A percentile compares a stretch with the other conserved stretches of the same genome.
Conservation (phyloP, 352 stramenopile species). For the Globisporangium nunn region DNA sequence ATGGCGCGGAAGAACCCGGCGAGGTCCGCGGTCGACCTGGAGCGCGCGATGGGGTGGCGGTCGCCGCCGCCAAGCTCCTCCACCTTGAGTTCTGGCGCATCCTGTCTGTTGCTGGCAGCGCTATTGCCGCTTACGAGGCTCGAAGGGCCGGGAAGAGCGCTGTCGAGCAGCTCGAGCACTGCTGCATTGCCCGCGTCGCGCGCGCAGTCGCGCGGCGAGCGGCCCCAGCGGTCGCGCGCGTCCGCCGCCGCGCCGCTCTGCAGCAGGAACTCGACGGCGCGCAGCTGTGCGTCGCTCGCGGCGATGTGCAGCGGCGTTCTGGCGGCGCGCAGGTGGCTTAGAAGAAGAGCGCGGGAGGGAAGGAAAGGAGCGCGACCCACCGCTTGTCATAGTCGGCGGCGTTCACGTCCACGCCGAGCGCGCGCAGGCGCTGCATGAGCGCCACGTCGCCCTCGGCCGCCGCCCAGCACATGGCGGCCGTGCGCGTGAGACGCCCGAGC, state of each 20-base stretch:
- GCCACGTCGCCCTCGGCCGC: slow-evolving; percentile 53
- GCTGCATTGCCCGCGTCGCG: slow-evolving; percentile 40
- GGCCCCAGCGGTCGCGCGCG: slow-evolving; percentile 59
- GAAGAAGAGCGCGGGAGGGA: not conserved
- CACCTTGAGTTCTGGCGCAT: not conserved
- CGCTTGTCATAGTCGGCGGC: slow-evolving; percentile 70
- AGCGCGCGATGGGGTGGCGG: slow-evolving; percentile 15
- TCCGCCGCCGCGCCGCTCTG: slow-evolving; percentile 45
- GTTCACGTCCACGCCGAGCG: slow-evolving; percentile 66
- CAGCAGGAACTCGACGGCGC: slow-evolving; percentile 56
- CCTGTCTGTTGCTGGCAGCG: slow-evolving; percentile 12
- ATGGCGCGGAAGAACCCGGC: slow-evolving; percentile 52
- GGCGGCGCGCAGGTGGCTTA: not conserved
- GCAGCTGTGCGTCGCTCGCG: slow-evolving; percentile 49
- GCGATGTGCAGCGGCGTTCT: slow-evolving; percentile 77
- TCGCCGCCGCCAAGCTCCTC: not conserved
- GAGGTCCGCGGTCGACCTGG: slow-evolving; percentile 30
- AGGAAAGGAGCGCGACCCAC: slow-evolving; percentile 14
- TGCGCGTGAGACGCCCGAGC: slow-evolving; percentile 31
- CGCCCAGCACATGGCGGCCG: slow-evolving; percentile 75
- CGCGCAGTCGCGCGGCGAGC: slow-evolving; percentile 62
- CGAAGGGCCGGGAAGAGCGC: slow-evolving; percentile 17
- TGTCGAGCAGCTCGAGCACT: slow-evolving; percentile 42
- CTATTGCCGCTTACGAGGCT: slow-evolving; percentile 3
- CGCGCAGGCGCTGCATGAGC: slow-evolving; percentile 45